phyloP scores from a whole-genome alignment of 2,329 filamentous ascomycete species.

The Cladorrhinum sp. region DNA sequence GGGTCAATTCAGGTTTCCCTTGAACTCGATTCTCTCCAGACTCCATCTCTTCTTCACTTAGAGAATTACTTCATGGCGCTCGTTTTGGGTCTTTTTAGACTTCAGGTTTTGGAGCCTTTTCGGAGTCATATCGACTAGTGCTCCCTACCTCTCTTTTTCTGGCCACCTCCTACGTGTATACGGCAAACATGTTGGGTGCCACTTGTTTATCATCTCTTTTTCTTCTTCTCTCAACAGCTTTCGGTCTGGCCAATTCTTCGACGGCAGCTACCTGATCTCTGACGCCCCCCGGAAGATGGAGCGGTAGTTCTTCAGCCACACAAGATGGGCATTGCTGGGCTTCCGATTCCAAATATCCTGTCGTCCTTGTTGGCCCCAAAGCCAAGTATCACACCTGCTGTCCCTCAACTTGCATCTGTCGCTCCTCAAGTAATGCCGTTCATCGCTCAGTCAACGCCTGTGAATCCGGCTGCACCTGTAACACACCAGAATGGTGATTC shows the following conservation, averaged over 20 bases:
- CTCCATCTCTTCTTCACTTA: not conserved
- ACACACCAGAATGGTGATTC: not conserved
- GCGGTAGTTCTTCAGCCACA: not conserved
- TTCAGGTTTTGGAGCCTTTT: slow-evolving; percentile 17
- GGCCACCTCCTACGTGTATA: not conserved
- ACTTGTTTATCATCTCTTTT: slow-evolving; percentile 12
- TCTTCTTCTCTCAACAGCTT: slow-evolving; percentile 5
- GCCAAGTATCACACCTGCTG: not conserved
- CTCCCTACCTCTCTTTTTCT: slow-evolving; percentile 2
- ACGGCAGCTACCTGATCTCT: not conserved
- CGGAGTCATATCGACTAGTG: not conserved
- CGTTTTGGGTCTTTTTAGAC: slow-evolving; percentile 17
- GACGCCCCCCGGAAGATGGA: not conserved
- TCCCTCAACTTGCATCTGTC: not conserved
- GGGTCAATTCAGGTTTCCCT: not conserved
- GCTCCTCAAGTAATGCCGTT: not conserved
- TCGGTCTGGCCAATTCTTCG: not conserved
- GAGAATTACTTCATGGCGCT: not conserved
- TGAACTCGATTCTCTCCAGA: not conserved
- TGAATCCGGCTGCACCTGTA: not conserved
- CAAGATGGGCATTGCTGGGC: slow-evolving; percentile 9
- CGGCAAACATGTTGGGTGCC: slow-evolving; percentile 12
- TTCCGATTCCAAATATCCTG: slow-evolving; percentile 5
- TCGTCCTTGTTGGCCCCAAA: slow-evolving; percentile 11
- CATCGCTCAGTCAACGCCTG: not conserved